A percentile compares a stretch with the other conserved stretches of the same genome.
These are phyloP conservation scores for Heteromeles arbutifolia DNA, from an alignment of 306 rosid species.

Conservation along the genomic window DNA sequence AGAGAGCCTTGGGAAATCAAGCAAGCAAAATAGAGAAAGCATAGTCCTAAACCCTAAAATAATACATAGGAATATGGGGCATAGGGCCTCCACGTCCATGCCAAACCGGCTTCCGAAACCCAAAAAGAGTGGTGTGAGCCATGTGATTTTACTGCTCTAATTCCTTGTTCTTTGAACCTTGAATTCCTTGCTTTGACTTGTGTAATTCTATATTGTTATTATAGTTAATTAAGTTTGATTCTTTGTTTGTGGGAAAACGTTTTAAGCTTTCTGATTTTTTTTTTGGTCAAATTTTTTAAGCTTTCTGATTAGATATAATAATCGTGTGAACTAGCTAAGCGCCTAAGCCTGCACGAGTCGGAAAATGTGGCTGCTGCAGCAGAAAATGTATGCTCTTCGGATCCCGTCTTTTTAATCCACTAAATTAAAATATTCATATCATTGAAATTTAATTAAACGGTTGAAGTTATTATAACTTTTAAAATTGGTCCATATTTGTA, in stretches of 20 bases:
- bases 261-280: not conserved
- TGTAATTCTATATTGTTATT: not conserved
- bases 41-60: not conserved
- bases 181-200: conserved; percentile 29
- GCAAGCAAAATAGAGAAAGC: not conserved
- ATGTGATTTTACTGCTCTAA: conserved; percentile 37
- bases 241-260: conserved; percentile 2
- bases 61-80: conserved; percentile 1
- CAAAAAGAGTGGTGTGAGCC: conserved; percentile 9
- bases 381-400: accelerated
- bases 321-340: too few relatives aligned
- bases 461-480: too few relatives aligned
- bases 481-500: accelerated
- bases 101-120: conserved; percentile 19
- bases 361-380: conserved; percentile 1
- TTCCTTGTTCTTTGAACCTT: conserved; percentile 27
- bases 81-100: conserved; percentile 6
- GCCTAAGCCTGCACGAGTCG: not conserved
- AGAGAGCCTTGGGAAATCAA: conserved; percentile 20
- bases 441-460: accelerated
- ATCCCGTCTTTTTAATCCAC: accelerated
- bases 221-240: not conserved
- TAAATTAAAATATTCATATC: accelerated
- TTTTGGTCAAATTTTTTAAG: too few relatives aligned
- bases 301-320: too few relatives aligned